Evolutionary conservation across 1,139 yeast species (phyloP), one percentile per base, ranked within the genome.

Genomic region (Lodderomyces orthopsilosis): DNA sequence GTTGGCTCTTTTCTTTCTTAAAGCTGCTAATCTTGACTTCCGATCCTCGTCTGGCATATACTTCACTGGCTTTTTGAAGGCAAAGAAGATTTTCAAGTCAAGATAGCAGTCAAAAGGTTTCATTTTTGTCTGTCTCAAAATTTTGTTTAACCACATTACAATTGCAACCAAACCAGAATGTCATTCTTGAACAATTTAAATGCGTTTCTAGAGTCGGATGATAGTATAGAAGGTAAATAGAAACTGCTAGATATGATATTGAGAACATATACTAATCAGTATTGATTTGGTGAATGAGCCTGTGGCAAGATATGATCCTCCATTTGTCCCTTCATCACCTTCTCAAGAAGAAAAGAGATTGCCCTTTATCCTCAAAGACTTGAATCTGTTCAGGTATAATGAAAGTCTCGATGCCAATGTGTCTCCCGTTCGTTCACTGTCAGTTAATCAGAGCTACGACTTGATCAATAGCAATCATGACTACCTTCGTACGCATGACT

Each of bases 21-120:
- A 46, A 7, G 59, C 60, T 1, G 62, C 59, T 36, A 62, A 51
- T 28, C 63, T 52, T 10, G 61, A 54, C 43, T 53, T 59, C 43
- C 66, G 52, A 24, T 54, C 59, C 8, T 41, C 48, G 17, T 43
- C 41, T 34, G 35, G 17, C 37, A 28, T 38, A 10, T 2, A 8
- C n/a, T n/a, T 5, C 3, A 19, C 15, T 14, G 6, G 6, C 17
- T 27, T 13, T 5, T 27, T 6, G 6, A 10, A 13, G 9, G 15
- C 4, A 17, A 9, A 27, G 17, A 13, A 13, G 27, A 8, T 24
- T n/a, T n/a, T n/a, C n/a, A n/a, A n/a, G n/a, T n/a, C n/a, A n/a
- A n/a, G n/a, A n/a, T n/a, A n/a, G n/a, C n/a, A n/a, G n/a, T n/a
- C n/a, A n/a, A n/a, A n/a, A n/a, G n/a, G n/a, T n/a, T n/a, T n/a